These are phyloP conservation scores for Pseudogymnoascus sp. DNA, from an alignment of 2,329 filamentous ascomycete species.

Conservation along the genomic window DNA sequence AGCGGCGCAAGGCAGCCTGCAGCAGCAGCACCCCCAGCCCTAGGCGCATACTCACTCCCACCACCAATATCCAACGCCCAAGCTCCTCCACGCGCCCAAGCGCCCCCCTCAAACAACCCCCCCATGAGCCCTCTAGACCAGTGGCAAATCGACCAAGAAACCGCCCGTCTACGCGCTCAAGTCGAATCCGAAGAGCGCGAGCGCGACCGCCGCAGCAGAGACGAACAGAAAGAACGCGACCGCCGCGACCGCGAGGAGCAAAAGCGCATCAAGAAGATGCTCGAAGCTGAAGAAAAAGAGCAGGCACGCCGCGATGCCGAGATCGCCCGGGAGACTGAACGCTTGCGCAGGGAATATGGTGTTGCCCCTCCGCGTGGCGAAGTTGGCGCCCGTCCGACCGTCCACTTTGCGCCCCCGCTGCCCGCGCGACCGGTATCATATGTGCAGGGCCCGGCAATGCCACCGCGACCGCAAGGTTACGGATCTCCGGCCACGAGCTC, in stretches of 20 bases:
- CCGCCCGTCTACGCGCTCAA: slow-evolving; percentile 58
- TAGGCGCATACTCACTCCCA: slow-evolving; percentile 19
- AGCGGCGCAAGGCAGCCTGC: slow-evolving; percentile 20
- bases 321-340: slow-evolving; percentile 74
- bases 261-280: slow-evolving; percentile 55
- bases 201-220: slow-evolving; percentile 48
- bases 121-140: slow-evolving; percentile 23
- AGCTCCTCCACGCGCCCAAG: slow-evolving; percentile 16
- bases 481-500: not conserved
- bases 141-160: slow-evolving; percentile 63
- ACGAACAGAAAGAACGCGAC: slow-evolving; percentile 46
- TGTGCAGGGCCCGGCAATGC: not conserved
- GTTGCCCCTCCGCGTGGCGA: slow-evolving; percentile 15
- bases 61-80: slow-evolving; percentile 15
- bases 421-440: slow-evolving; percentile 13
- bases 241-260: slow-evolving; percentile 51
- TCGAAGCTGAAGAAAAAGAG: slow-evolving; percentile 60
- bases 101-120: slow-evolving; percentile 25
- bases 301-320: slow-evolving; percentile 48
- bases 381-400: slow-evolving; percentile 2
- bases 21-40: slow-evolving; percentile 10
- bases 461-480: not conserved
- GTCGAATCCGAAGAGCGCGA: slow-evolving; percentile 39
- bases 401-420: slow-evolving; percentile 15
- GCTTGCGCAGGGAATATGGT: slow-evolving; percentile 63